Evolutionary conservation across 140 eudicot species (phyloP).

Genomic region (Anethum foeniculum): DNA sequence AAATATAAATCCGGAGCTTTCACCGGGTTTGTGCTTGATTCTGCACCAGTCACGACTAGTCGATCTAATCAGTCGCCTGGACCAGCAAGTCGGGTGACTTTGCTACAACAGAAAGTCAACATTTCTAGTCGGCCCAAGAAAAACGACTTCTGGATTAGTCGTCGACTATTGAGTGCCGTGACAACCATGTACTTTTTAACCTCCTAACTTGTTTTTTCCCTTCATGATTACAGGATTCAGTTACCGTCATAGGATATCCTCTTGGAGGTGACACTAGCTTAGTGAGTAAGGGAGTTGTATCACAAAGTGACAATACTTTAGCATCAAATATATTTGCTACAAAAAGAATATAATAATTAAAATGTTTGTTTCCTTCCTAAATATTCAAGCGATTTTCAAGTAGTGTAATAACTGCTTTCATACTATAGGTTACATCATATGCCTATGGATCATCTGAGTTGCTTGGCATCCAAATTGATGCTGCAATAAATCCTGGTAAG

Average conservation of each 20-base stretch:
- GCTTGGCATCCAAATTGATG: constrained; percentile 94
- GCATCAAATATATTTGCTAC: background rate
- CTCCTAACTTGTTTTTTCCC: background rate
- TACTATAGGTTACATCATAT: constrained; percentile 74
- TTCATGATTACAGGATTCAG: constrained; percentile 57
- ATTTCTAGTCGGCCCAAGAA: background rate
- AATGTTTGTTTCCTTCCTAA: background rate
- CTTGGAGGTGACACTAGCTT: constrained; percentile 99
- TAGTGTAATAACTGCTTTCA: background rate
- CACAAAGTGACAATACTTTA: background rate
- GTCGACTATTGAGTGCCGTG: background rate
- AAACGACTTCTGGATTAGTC: background rate
- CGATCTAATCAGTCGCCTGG: too few relatives aligned
- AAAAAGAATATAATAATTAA: background rate
- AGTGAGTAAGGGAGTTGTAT: constrained; percentile 91
- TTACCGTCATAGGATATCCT: constrained; percentile 96
- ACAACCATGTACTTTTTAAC: background rate
- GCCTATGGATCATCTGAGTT: constrained; percentile 91
- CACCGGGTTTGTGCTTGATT: background rate
- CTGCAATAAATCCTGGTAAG: constrained; percentile 94
- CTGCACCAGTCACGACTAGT: background rate
- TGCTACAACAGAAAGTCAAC: background rate
- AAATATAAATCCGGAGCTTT: background rate
- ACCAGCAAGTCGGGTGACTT: too few relatives aligned
- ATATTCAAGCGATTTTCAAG: background rate